phyloP scores from a whole-genome alignment of 192 early-diverging fungal species.

The Entomortierella beljakovae region DNA sequence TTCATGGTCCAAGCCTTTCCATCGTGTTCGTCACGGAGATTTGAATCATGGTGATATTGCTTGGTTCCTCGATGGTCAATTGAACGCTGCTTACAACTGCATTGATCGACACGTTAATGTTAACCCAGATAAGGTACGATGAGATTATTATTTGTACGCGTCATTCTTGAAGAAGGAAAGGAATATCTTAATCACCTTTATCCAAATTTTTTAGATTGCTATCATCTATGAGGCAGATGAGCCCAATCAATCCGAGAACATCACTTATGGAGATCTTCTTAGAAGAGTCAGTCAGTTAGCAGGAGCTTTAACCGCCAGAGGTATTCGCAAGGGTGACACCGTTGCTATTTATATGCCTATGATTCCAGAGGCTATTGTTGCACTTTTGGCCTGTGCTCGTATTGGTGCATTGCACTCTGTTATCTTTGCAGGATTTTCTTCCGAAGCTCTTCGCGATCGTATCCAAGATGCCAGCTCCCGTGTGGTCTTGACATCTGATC shows the following conservation, averaged over 20 bases:
- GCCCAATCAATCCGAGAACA: constrained; percentile 78
- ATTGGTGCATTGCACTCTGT: constrained; percentile 94
- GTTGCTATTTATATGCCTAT: constrained; percentile 99
- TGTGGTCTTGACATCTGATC: constrained; percentile 93
- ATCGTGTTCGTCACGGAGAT: constrained; percentile 73
- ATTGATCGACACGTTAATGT: constrained; percentile 90
- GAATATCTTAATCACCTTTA: too few relatives aligned
- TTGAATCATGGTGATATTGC: constrained; percentile 88
- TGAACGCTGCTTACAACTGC: constrained; percentile 95
- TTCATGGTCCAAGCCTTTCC: constrained; percentile 84
- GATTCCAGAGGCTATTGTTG: constrained; percentile 92
- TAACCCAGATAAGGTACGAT: constrained; percentile 76
- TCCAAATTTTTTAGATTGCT: constrained; percentile 63
- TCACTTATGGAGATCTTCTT: constrained; percentile 88
- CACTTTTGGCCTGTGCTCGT: constrained; percentile 94
- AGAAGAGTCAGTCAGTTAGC: constrained; percentile 85
- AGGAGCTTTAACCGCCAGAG: constrained; percentile 82
- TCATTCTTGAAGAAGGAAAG: too few relatives aligned
- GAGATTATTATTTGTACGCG: background rate
- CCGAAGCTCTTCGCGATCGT: constrained; percentile 93
- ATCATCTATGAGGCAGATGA: constrained; percentile 93
- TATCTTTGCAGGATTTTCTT: constrained; percentile 97
- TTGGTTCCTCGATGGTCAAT: constrained; percentile 92
- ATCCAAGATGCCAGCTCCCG: constrained; percentile 85
- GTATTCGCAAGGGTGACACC: constrained; percentile 93